Base-by-base conservation (phyloP, 2,329 filamentous ascomycete species). In the Cordyceps militaris region DNA sequence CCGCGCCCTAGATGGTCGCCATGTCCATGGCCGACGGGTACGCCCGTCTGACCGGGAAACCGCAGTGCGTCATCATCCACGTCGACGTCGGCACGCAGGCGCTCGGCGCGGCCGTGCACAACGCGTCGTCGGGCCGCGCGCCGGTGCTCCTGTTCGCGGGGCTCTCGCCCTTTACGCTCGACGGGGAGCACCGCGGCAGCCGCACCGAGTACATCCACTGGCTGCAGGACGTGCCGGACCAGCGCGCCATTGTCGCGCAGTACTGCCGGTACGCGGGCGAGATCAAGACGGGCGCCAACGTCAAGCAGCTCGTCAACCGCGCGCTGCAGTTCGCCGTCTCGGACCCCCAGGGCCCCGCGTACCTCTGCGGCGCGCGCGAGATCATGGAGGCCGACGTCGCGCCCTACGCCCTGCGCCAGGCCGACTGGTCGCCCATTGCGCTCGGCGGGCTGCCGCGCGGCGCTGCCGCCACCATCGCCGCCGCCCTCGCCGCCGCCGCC, bases 291-390 rank as follows among this genome's bases (percentile, higher is more conserved):
- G 90, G 89, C 16, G 82, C 82, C 67, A 96, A 95, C 66, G 83
- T 95, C 60, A 95, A 95, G 77, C 90, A 96, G 74, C 86, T 95
- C 73, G 88, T 96, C 60, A 91, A 91, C 67, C 85, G 91, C 1
- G 91, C 91, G 0, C 71, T 96, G 57, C 89, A 90, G 64, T 95
- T 94, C 66, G 89, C 91, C 0, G 87, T 76, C 49, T 89, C 85
- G 28, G 86, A 87, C 55, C 91, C 91, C 0, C 80, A 86, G 61
- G 91, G 91, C 0, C 91, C 91, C 0, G 89, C 91, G 0, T 95
- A 96, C 64, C 75, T 96, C 4, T 83, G 81, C 57, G 89, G 87
- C 1, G 87, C 89, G 1, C 78, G 91, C 62, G 91, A 96, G 70
- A 83, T 91, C 1, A 89, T 96, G 84, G 89, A 94, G 68, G 86